Conservation (phyloP, 768 basidiomycete species). For the Suillus cothurnatus region DNA sequence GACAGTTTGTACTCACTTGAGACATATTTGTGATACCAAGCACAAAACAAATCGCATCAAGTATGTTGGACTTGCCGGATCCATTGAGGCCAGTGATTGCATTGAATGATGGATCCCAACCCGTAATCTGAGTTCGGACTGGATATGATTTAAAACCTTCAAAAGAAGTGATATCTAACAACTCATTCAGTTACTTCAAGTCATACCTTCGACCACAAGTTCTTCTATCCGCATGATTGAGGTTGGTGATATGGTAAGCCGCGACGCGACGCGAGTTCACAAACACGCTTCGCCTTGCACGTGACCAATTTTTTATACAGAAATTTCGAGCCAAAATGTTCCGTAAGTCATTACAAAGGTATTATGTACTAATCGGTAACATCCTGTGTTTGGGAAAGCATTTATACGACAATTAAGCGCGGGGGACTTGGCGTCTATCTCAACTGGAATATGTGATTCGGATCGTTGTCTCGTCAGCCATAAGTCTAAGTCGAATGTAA, state of each 20-base stretch:
- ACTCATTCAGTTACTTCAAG: neutral
- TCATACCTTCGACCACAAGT: conserved; percentile 84
- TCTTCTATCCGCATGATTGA: conserved; percentile 88
- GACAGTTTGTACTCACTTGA: conserved; percentile 50
- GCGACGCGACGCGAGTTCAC: conserved; percentile 39
- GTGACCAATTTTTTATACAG: conserved; percentile 12
- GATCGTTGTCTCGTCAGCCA: neutral
- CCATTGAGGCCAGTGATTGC: conserved; percentile 97
- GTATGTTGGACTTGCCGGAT: conserved; percentile 98
- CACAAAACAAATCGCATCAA: conserved; percentile 99
- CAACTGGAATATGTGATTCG: neutral
- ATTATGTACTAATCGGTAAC: neutral
- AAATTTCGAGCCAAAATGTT: neutral
- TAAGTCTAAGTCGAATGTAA: neutral
- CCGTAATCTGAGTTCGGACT: conserved; percentile 91
- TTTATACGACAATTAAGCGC: neutral
- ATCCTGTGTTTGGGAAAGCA: neutral
- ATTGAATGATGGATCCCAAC: conserved; percentile 98
- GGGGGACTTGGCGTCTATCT: neutral
- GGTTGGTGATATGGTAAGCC: conserved; percentile 9
- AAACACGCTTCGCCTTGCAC: conserved; percentile 13
- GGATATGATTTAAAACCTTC: conserved; percentile 98
- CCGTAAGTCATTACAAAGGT: neutral
- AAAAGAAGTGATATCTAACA: conserved; percentile 4
- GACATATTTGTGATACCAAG: conserved; percentile 97